These are phyloP conservation scores for Colletotrichum sp. DNA, from an alignment of 2,329 filamentous ascomycete species.

Conservation along the genomic window DNA sequence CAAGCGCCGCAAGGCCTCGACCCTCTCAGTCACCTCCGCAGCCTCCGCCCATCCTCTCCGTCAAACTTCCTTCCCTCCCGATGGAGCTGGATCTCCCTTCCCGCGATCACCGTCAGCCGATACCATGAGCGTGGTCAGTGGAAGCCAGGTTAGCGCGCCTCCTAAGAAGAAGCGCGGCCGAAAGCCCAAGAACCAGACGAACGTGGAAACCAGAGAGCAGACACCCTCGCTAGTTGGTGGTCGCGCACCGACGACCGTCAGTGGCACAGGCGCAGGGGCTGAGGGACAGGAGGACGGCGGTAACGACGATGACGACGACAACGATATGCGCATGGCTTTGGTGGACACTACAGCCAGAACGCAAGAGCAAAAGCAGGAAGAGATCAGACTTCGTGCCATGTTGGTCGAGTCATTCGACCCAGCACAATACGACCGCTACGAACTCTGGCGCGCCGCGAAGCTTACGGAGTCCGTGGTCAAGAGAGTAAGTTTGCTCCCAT, in stretches of 20 bases:
- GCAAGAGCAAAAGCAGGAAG: conserved; percentile 71
- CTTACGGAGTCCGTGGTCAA: conserved; percentile 73
- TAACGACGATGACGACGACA: conserved; percentile 62
- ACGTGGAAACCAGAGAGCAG: conserved; percentile 48
- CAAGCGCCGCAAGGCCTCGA: conserved; percentile 77
- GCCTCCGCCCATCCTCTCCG: conserved; percentile 71
- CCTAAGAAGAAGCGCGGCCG: conserved; percentile 66
- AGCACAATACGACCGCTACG: conserved; percentile 74
- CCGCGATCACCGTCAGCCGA: conserved; percentile 72
- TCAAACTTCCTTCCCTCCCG: conserved; percentile 81
- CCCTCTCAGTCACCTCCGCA: conserved; percentile 58
- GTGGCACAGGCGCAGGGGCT: conserved; percentile 42
- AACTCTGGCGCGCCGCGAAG: conserved; percentile 73
- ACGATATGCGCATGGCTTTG: conserved; percentile 53
- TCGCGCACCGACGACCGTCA: conserved; percentile 48
- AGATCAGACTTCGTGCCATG: conserved; percentile 62
- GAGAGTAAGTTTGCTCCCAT: conserved; percentile 51
- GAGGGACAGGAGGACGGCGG: conserved; percentile 56
- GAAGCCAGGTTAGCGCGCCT: conserved; percentile 58
- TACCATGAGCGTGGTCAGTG: conserved; percentile 63
- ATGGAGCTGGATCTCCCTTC: conserved; percentile 54
- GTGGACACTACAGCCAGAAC: conserved; percentile 66
- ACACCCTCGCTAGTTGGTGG: conserved; percentile 48
- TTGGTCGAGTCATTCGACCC: conserved; percentile 68
- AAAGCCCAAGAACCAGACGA: conserved; percentile 62